Conservation (phyloP, 139 green algal species). For the Volvox reticuliferus region DNA sequence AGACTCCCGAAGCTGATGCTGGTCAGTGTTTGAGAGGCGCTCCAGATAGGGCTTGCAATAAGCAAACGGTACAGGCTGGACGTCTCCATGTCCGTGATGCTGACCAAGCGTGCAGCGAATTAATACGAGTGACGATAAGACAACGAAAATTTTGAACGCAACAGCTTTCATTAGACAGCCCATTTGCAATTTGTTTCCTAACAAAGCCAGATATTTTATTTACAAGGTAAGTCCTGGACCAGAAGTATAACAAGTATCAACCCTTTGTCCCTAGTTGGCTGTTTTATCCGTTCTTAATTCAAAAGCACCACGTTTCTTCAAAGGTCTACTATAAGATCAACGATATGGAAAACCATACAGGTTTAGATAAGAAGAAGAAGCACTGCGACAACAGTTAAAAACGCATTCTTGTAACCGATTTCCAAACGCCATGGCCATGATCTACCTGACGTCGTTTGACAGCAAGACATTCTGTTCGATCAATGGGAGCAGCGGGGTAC, state of each 20-base stretch:
- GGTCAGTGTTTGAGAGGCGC: neutral
- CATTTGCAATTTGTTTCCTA: neutral
- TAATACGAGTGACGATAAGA: neutral
- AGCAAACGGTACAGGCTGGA: conserved; percentile 6
- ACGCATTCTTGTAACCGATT: too few species aligned
- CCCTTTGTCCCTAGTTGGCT: too few species aligned
- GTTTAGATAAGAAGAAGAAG: neutral
- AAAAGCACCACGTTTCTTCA: too few species aligned
- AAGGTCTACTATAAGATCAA: too few species aligned
- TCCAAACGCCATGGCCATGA: neutral
- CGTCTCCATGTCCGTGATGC: neutral
- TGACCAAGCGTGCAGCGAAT: neutral
- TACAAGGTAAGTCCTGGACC: neutral
- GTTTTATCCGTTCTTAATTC: too few species aligned
- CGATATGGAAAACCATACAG: neutral
- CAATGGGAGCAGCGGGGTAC: too few species aligned
- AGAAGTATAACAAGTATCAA: neutral
- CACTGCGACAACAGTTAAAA: neutral
- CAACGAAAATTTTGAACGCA: neutral
- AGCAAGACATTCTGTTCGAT: neutral
- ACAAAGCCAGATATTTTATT: neutral
- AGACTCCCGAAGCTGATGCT: conserved; percentile 37
- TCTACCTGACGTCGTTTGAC: neutral
- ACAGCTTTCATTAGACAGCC: neutral
- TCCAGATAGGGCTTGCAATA: conserved; percentile 37